Base-by-base conservation (phyloP, 2,329 filamentous ascomycete genomes). In the Incumbomyces lentus region DNA sequence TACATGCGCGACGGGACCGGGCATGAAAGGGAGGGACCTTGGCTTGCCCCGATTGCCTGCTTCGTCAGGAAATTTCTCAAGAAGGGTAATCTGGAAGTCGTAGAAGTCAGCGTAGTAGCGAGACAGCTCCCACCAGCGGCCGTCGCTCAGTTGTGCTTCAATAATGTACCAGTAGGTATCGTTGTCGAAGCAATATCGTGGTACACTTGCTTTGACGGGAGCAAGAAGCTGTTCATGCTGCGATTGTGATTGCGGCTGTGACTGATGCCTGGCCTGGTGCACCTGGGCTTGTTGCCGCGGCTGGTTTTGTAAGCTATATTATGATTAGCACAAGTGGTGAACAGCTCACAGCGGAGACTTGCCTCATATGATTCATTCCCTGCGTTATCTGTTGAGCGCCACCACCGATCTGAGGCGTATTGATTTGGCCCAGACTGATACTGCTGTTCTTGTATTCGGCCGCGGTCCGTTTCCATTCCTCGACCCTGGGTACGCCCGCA, bases 401-500 rank as follows among this genome's bases (percentile, higher is more conserved):
- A 18, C 53, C 51, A 16, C 42, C 42, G 14, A 45, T 45, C 42
- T 45, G 42, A n/a, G 42, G 42, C 53, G 61, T 62, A 47, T 90
- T 86, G 56, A 93, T 90, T 66, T 90, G 94, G 55, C 92, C 92
- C 35, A 98, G 71, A 0, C 89, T 90, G 62, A 98, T 96, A 67
- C 92, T 96, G 64, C 89, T 95, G 64, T 96, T 95, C 72, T 98
- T 98, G 69, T 98, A 98, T 54, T 95, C 90, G 47, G 90, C 90
- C 0, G 92, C 89, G 87, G 95, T 95, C 69, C 93, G 94, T 72
- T 98, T 98, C 92, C 92, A 98, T 60, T 98, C 92, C 62, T 98
- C 92, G 2, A 98, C 92, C 59, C 82, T 84, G 11, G 92, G 92
- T 6, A 98, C 89, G 16, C 90, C 89, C 1, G 92, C 92, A 57